Evolutionary conservation across 192 early-diverging fungal genomes (phyloP), one percentile per base, ranked within the genome.

Genomic region (Coemansia sp.): DNA sequence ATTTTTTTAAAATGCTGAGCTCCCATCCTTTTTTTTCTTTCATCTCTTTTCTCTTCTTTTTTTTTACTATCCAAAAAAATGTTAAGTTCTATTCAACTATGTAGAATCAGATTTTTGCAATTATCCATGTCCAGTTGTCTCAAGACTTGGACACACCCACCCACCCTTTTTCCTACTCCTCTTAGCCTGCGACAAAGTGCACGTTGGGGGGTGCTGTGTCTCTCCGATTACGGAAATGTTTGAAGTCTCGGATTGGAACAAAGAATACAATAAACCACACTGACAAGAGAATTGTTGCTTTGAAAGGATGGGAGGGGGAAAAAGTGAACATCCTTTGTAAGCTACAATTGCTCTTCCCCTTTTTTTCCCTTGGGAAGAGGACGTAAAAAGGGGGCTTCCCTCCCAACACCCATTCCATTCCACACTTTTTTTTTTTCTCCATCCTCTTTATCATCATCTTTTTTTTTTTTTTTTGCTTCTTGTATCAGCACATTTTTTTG

Each of bases 1-100:
- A 9, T 38, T 38, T 9, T 9, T 7, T 9, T 9, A 38, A 38
- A 38, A 38, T 7, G 36, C 36, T 38, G 36, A 7, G 36, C 50
- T 64, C 34, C 24, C 43, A 47, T 64, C 49, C 52, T 27, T n/a
- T 41, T 12, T 64, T 62, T 63, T 27, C 33, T 41, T 12, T 64
- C 34, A 9, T 20, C 18, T 1, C 24, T 24, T 38, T 7, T 15
- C 31, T 34, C 20, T 62, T 0, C 12, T 33, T 33, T 38, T 62
- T 62, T 47, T 46, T 27, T 15, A 7, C 4, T 36, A 7, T 1
- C 36, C 36, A 38, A 38, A 38, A 36, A 38, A 38, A 38, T 38
- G 36, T 38, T 38, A 38, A 38, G 36, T 38, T 38, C 36, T 38
- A 38, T 9, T 9, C 36, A 38, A 9, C 9, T 10, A 38, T 9